Base-by-base conservation (phyloP, 2,329 filamentous ascomycete species). In the Colletotrichum sp. region DNA sequence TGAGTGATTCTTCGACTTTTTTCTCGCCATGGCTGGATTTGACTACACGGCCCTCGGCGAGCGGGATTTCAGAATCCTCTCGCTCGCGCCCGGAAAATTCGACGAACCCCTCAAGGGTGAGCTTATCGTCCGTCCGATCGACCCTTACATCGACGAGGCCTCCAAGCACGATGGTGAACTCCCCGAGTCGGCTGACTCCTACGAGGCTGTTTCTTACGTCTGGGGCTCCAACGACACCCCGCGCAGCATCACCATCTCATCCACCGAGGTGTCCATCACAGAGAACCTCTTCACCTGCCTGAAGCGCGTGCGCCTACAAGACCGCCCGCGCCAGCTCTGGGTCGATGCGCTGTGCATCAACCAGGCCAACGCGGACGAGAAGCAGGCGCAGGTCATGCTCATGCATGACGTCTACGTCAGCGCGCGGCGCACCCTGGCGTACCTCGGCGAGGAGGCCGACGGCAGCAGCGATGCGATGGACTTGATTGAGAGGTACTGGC, bases 351-450 rank as follows among this genome's bases (percentile, higher is more conserved):
- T 79, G 4, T 79, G 78, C 71, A 79, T 79, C 71, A 77, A 79
- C 73, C 78, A 78, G 62, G 30, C 71, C 48, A 63, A 79, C 59
- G 1, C 28, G 0, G 9, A 6, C 12, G 78, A 79, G 61, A 71
- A 75, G 30, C 74, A 77, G 69, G 32, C 38, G n/a, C 78, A 79
- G 36, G 63, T 79, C 8, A 38, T 65, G 32, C 56, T 78, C 28
- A 64, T 75, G 69, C 59, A 71, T 21, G 71, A 77, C 66, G 68
- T 79, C 21, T 83, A 82, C 73, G 77, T 77, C 0, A 67, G 61
- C 8, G 81, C 79, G 24, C 52, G 61, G 3, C 77, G 67, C 55
- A 76, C 80, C 2, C 62, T 83, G 21, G 76, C 82, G 6, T 84
- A 82, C 79, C 77, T 84, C 4, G 82, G 82, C 3, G 61, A 61